Evolutionary conservation across 306 rosid genomes (phyloP).

Genomic region (Parietaria judaica): DNA sequence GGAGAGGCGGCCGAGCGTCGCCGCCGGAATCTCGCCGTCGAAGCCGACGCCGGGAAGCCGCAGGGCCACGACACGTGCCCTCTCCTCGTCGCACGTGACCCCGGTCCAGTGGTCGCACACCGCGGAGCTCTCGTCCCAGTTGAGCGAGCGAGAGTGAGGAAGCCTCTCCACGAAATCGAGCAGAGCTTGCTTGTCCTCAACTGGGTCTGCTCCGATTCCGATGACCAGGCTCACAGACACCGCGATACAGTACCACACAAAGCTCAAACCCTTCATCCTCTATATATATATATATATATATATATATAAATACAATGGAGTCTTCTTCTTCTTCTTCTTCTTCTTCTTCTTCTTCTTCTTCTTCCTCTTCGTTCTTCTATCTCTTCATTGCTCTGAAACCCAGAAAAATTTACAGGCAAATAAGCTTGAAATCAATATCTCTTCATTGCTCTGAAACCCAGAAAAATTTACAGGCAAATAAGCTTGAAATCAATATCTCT

Average conservation of each 20-base stretch:
- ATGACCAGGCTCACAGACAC: conserved; percentile 32
- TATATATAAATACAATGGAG: not conserved
- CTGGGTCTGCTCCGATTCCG: conserved; percentile 44
- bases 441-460: conserved; percentile 12
- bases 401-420: conserved; percentile 11
- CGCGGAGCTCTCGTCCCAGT: conserved; percentile 51
- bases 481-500: conserved; percentile 13
- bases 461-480: conserved; percentile 6
- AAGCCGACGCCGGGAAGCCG: conserved; percentile 74
- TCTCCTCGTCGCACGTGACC: conserved; percentile 45
- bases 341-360: not conserved
- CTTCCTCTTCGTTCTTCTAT: conserved; percentile 1
- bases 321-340: not conserved
- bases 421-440: conserved; percentile 10
- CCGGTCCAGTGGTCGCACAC: conserved; percentile 71
- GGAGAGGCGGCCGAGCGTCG: conserved; percentile 57
- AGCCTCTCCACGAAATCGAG: conserved; percentile 49
- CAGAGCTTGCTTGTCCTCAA: conserved; percentile 66
- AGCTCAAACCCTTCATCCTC: conserved; percentile 32
- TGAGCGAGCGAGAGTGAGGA: conserved; percentile 55
- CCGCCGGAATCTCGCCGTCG: conserved; percentile 57
- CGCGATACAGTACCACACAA: conserved; percentile 24
- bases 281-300: no score
- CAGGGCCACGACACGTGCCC: conserved; percentile 44
- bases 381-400: conserved; percentile 14